A percentile compares a stretch with the other conserved stretches of the same genome.
These are phyloP conservation scores for Cyclotella cryptica DNA, from an alignment of 108 stramenopile species.

Conservation along the genomic window DNA sequence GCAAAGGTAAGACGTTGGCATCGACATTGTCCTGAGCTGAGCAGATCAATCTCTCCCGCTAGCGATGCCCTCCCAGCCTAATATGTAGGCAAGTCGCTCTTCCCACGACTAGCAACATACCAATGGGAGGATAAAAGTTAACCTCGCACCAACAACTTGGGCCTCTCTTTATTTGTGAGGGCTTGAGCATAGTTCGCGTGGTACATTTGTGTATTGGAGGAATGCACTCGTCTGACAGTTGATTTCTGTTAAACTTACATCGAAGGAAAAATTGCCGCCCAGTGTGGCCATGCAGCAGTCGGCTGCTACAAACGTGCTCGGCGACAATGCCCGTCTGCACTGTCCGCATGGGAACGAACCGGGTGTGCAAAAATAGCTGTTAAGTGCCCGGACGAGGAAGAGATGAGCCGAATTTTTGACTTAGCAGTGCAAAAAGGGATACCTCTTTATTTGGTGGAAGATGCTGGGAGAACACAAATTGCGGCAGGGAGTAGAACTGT, in stretches of 20 bases:
- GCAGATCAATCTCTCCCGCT: not conserved
- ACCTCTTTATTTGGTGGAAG: constrained; percentile 88
- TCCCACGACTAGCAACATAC: constrained; percentile 25
- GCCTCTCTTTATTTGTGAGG: constrained; percentile 11
- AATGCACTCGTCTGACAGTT: constrained; percentile 13
- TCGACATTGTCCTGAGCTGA: not conserved
- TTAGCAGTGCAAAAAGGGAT: constrained; percentile 70
- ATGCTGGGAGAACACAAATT: constrained; percentile 95
- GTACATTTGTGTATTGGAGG: constrained; percentile 35
- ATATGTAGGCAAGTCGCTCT: constrained; percentile 25
- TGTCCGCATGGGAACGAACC: constrained; percentile 83
- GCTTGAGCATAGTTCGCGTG: constrained; percentile 43
- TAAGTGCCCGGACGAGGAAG: constrained; percentile 85
- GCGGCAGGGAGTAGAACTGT: constrained; percentile 92
- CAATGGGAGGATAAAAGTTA: constrained; percentile 31
- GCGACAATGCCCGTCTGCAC: constrained; percentile 68
- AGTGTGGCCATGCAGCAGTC: constrained; percentile 91
- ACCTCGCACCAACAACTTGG: constrained; percentile 45
- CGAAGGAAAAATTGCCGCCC: constrained; percentile 87
- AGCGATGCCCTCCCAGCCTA: constrained; percentile 15
- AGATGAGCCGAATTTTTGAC: constrained; percentile 75
- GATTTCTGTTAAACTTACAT: not conserved
- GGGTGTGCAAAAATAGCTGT: constrained; percentile 94
- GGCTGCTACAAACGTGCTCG: constrained; percentile 85
- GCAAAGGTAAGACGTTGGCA: constrained; percentile 60